phyloP scores from a whole-genome alignment of 495 filamentous ascomycete species.

The Cercophora samala region DNA sequence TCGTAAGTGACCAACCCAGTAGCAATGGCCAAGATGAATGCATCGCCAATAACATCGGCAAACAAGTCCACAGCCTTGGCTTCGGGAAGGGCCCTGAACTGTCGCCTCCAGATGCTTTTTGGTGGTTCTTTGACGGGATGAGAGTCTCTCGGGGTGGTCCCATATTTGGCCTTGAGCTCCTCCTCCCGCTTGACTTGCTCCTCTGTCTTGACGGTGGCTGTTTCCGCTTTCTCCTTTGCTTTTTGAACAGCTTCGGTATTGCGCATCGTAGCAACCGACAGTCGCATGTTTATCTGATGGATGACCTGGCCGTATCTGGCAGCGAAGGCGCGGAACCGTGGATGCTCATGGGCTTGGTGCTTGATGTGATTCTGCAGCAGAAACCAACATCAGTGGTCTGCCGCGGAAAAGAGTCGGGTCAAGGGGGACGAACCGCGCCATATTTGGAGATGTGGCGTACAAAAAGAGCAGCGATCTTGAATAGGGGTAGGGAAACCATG shows the following conservation, averaged over 20 bases:
- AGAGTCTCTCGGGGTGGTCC: slow-evolving; percentile 36
- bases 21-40: slow-evolving; percentile 82
- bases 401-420: too few relatives aligned
- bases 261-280: slow-evolving; percentile 79
- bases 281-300: slow-evolving; percentile 90
- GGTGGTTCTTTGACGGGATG: slow-evolving; percentile 34
- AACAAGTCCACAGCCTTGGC: slow-evolving; percentile 93
- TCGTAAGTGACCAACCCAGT: slow-evolving; percentile 78
- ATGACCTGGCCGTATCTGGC: slow-evolving; percentile 66
- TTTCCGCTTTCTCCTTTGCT: slow-evolving; percentile 62
- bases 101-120: slow-evolving; percentile 49
- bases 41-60: slow-evolving; percentile 89
- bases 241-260: slow-evolving; percentile 62
- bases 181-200: slow-evolving; percentile 64
- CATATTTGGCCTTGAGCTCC: slow-evolving; percentile 46
- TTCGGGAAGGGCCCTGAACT: slow-evolving; percentile 74
- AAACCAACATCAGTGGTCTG: slow-evolving; percentile 6
- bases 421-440: slow-evolving; percentile 45
- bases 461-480: slow-evolving; percentile 49
- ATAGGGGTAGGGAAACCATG: slow-evolving; percentile 53
- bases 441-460: slow-evolving; percentile 58
- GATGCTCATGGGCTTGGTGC: slow-evolving; percentile 89
- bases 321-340: slow-evolving; percentile 79
- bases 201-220: slow-evolving; percentile 77
- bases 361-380: slow-evolving; percentile 80